A percentile compares a stretch with the other conserved stretches of the same genome.
Evolutionary conservation across 1,284 basidiomycete species (phyloP).

Genomic region (Austroboletus niveus): DNA sequence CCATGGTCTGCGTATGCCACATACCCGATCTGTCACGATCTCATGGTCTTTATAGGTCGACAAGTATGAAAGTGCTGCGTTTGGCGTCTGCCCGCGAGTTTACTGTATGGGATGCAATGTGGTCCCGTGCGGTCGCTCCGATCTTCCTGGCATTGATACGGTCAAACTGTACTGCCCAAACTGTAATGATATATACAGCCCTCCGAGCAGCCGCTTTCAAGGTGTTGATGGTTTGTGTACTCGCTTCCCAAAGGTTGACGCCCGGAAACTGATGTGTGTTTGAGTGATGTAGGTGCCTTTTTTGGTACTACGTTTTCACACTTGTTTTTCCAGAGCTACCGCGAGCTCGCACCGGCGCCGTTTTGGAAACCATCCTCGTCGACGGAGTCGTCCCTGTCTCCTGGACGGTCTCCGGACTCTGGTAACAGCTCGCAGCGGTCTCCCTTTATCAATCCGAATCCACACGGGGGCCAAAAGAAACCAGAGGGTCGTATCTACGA

Average conservation of each 20-base stretch:
- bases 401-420: conserved; percentile 44
- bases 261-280: conserved; percentile 16
- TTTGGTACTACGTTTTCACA: conserved; percentile 99
- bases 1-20: conserved; percentile 71
- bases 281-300: conserved; percentile 75
- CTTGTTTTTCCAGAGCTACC: conserved; percentile 96
- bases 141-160: conserved; percentile 96
- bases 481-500: conserved; percentile 86
- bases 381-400: conserved; percentile 51
- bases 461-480: conserved; percentile 83
- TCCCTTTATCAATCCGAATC: conserved; percentile 78
- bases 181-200: conserved; percentile 96
- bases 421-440: conserved; percentile 48
- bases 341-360: conserved; percentile 84
- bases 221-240: conserved; percentile 84
- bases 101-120: conserved; percentile 91
- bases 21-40: conserved; percentile 16
- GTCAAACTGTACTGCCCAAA: conserved; percentile 99
- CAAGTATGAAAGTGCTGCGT: conserved; percentile 92
- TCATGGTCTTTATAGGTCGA: conserved; percentile 65
- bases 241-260: background rate
- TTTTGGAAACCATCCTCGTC: conserved; percentile 71
- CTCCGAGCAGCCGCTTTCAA: conserved; percentile 93
- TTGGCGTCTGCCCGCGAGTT: conserved; percentile 94
- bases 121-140: conserved; percentile 93